Evolutionary conservation across 192 early-diverging fungal species (phyloP).

Genomic region (Lunasporangiospora selenospora): DNA sequence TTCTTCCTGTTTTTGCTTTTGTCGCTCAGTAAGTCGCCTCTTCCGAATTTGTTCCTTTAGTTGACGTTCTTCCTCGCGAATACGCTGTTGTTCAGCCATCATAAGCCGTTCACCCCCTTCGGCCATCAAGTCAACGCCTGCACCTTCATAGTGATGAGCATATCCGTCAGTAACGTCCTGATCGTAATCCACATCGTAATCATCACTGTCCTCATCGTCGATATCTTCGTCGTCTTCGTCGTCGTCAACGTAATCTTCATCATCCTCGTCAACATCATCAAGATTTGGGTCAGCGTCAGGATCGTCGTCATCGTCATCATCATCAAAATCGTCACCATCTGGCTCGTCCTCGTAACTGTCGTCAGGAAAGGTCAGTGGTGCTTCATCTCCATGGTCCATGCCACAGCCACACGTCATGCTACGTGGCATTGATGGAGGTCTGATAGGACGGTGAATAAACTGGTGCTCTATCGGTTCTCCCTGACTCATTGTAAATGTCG

Average conservation of each 20-base stretch:
- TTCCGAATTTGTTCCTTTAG: conserved; percentile 8
- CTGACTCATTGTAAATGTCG: conserved; percentile 19
- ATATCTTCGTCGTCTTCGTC: conserved; percentile 19
- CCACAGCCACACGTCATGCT: conserved; percentile 12
- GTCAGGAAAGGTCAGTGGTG: conserved; percentile 9
- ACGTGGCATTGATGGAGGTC: neutral
- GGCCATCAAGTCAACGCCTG: neutral
- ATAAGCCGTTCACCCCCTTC: conserved; percentile 16
- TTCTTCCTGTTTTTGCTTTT: conserved; percentile 26
- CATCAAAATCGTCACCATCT: conserved; percentile 16
- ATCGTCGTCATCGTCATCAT: conserved; percentile 18
- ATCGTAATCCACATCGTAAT: conserved; percentile 4
- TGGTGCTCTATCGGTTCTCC: conserved; percentile 16
- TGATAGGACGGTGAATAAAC: neutral
- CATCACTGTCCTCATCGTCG: conserved; percentile 3
- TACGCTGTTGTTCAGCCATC: conserved; percentile 12
- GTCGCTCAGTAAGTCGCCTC: conserved; percentile 3
- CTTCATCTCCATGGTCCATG: conserved; percentile 5
- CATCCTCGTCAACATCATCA: conserved; percentile 14
- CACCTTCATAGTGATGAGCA: conserved; percentile 10
- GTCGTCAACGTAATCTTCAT: conserved; percentile 4
- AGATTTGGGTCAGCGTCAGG: conserved; percentile 8
- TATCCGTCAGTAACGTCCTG: conserved; percentile 18
- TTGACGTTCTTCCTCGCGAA: conserved; percentile 1
- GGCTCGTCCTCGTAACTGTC: conserved; percentile 19